A percentile compares a stretch with the other conserved stretches of the same genome.
phyloP scores from a whole-genome alignment of 441 rosid genomes.

The Jatropha multifida region DNA sequence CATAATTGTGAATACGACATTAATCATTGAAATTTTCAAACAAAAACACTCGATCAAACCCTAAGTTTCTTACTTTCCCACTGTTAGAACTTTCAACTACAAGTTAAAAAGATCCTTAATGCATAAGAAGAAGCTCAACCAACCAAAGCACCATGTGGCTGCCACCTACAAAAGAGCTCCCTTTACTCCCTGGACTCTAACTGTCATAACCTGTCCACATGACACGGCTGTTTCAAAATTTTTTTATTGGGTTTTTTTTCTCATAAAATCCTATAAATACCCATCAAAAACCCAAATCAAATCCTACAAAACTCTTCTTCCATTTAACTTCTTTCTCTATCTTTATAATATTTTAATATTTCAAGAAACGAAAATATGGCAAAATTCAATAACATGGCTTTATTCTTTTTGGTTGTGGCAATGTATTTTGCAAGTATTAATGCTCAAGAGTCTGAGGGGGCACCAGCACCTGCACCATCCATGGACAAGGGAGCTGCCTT shows the following conservation, averaged over 20 bases:
- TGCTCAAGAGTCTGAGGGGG: slow-evolving; percentile 19
- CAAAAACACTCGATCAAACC: background rate
- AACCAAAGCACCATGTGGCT: background rate
- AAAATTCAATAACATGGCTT: slow-evolving; percentile 2
- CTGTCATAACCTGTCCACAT: background rate
- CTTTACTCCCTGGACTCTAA: background rate
- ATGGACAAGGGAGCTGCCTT: slow-evolving; percentile 24
- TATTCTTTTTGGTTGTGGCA: slow-evolving; percentile 12
- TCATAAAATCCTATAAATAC: slow-evolving; percentile 12
- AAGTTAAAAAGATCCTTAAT: background rate
- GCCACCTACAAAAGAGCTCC: background rate
- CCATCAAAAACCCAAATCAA: background rate
- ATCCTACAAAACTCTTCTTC: background rate
- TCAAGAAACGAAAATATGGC: background rate
- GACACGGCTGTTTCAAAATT: background rate
- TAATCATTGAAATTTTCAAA: background rate
- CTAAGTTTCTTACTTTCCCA: background rate
- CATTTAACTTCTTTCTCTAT: background rate
- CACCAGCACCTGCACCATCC: slow-evolving; percentile 28
- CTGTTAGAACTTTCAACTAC: background rate
- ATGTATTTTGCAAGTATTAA: slow-evolving; percentile 14
- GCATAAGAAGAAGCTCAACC: background rate
- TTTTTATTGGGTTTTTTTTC: background rate
- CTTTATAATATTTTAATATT: background rate
- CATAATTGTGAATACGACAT: background rate